These are phyloP conservation scores for Nemania abortiva DNA, from an alignment of 2,329 filamentous ascomycete species.

Conservation along the genomic window DNA sequence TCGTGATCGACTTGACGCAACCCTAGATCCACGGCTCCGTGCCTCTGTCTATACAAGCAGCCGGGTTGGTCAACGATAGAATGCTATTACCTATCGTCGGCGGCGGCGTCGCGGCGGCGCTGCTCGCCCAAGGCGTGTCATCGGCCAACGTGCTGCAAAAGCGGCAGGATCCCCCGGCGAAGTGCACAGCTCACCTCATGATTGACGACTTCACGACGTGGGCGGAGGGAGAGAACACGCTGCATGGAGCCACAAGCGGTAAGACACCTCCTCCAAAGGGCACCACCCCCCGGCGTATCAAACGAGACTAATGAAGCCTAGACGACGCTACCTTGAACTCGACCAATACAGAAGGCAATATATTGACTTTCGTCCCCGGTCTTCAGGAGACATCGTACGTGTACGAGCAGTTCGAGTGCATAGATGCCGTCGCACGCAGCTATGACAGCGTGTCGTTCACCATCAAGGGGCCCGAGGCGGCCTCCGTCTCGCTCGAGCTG, in stretches of 20 bases:
- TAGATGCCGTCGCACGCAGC: slow-evolving; percentile 38
- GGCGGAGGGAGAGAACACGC: slow-evolving; percentile 41
- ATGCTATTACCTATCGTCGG: slow-evolving; percentile 45
- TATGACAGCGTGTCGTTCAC: slow-evolving; percentile 48
- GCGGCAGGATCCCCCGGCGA: slow-evolving; percentile 36
- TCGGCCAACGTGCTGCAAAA: slow-evolving; percentile 34
- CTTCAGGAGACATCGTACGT: slow-evolving; percentile 45
- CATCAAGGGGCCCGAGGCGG: slow-evolving; percentile 49
- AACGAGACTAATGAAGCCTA: slow-evolving; percentile 32
- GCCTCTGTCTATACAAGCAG: slow-evolving; percentile 27
- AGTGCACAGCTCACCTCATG: slow-evolving; percentile 49
- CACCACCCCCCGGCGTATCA: neutral
- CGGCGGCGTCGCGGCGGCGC: slow-evolving; percentile 42
- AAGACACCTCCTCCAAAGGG: slow-evolving; percentile 30
- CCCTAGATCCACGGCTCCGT: slow-evolving; percentile 7
- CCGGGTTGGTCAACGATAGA: slow-evolving; percentile 38
- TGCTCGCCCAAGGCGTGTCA: slow-evolving; percentile 42
- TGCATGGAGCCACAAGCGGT: slow-evolving; percentile 48
- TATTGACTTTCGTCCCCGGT: slow-evolving; percentile 47
- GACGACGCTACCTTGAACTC: slow-evolving; percentile 49
- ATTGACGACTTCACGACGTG: slow-evolving; percentile 53
- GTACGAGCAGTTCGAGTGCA: slow-evolving; percentile 49
- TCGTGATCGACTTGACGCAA: neutral
- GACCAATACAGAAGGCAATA: slow-evolving; percentile 41
- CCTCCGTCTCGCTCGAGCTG: slow-evolving; percentile 50